Percentiles rank a stretch among this genome's conserved stretches.
phyloP scores from a whole-genome alignment of 1,284 basidiomycete species.

The Coriolopsis trogii region DNA sequence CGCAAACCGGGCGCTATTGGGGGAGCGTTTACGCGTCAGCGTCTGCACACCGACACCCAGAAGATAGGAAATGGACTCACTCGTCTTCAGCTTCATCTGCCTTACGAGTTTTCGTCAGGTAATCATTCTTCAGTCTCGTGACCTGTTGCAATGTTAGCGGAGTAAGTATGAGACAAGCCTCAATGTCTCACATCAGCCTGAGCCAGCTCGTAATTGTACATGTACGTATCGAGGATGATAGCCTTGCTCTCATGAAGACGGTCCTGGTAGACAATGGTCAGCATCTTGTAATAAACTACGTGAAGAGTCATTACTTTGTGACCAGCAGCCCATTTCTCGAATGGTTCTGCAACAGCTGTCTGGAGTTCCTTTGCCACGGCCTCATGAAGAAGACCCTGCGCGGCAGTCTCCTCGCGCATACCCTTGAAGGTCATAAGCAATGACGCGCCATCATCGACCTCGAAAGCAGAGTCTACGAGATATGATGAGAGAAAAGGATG shows the following conservation, averaged over 20 bases:
- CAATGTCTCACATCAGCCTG: constrained; percentile 62
- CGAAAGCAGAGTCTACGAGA: constrained; percentile 61
- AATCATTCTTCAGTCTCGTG: constrained; percentile 72
- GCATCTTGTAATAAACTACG: too few species aligned
- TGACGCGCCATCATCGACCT: constrained; percentile 78
- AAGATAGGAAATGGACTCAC: constrained; percentile 43
- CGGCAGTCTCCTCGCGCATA: constrained; percentile 67
- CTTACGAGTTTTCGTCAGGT: constrained; percentile 75
- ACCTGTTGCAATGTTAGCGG: constrained; percentile 39
- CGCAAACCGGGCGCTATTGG: constrained; percentile 78
- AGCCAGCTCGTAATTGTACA: constrained; percentile 69
- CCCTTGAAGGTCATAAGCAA: constrained; percentile 78
- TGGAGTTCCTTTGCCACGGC: constrained; percentile 69
- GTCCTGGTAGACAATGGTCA: constrained; percentile 48
- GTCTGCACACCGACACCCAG: constrained; percentile 38
- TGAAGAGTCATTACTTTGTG: too few species aligned
- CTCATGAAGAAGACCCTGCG: constrained; percentile 69
- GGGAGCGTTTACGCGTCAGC: constrained; percentile 5
- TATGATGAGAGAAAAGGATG: not conserved
- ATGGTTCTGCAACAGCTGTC: constrained; percentile 72
- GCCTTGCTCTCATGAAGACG: constrained; percentile 58
- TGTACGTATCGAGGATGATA: constrained; percentile 68
- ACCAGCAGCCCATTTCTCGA: constrained; percentile 69
- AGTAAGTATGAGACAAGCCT: constrained; percentile 1
- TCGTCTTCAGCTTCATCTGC: constrained; percentile 92